Evolutionary conservation across 2,329 filamentous ascomycete species (phyloP).

Genomic region (Penicillium decumbens): DNA sequence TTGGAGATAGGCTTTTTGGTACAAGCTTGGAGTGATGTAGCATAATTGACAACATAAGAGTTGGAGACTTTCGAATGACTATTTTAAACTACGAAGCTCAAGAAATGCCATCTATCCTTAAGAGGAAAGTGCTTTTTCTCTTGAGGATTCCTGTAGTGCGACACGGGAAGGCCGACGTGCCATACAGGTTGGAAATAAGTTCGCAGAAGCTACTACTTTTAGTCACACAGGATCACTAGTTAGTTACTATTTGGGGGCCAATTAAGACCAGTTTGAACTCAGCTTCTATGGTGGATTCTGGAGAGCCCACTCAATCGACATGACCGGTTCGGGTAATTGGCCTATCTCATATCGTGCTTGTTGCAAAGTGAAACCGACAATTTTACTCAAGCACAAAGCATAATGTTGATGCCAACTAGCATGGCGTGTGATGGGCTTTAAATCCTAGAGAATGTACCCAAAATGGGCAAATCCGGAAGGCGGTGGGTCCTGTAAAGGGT

Average conservation of each 20-base stretch:
- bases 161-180: not conserved
- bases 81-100: not conserved
- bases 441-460: not conserved
- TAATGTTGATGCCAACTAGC: not conserved
- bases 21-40: slow-evolving; percentile 16
- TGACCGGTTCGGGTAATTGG: not conserved
- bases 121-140: not conserved
- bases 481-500: not conserved
- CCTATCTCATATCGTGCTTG: not conserved
- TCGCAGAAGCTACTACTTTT: not conserved
- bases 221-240: not conserved
- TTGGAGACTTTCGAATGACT: not conserved
- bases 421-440: not conserved
- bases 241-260: not conserved
- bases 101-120: not conserved
- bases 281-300: slow-evolving; percentile 5
- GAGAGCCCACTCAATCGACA: slow-evolving; percentile 7
- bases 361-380: not conserved
- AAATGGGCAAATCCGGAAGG: not conserved
- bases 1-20: slow-evolving; percentile 30
- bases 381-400: not conserved
- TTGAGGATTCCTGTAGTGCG: not conserved
- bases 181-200: not conserved
- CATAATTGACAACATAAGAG: not conserved
- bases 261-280: slow-evolving; percentile 1